Evolutionary conservation across 441 rosid genomes (phyloP).

Genomic region (Populus tomentosa): DNA sequence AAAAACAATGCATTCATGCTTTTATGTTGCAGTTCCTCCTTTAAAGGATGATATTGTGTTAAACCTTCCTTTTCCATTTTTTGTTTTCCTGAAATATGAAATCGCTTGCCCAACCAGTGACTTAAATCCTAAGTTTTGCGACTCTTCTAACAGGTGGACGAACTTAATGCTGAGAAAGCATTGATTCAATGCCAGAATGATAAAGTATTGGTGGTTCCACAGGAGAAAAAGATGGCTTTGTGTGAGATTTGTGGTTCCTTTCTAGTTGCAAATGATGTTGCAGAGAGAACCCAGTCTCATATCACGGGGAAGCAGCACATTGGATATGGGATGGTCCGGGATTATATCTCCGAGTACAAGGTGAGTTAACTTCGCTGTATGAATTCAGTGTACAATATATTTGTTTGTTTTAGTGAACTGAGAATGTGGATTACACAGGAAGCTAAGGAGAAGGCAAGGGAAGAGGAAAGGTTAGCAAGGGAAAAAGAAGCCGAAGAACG

Average conservation of each 20-base stretch:
- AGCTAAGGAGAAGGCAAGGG: conserved; percentile 79
- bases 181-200: conserved; percentile 70
- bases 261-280: conserved; percentile 90
- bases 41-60: not conserved
- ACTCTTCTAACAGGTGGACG: conserved; percentile 61
- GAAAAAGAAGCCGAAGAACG: conserved; percentile 87
- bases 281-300: conserved; percentile 96
- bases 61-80: not conserved
- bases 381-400: not conserved
- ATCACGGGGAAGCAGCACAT: conserved; percentile 94
- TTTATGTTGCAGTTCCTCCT: not conserved
- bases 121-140: conserved; percentile 2
- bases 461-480: conserved; percentile 65
- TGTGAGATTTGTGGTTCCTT: conserved; percentile 98
- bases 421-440: conserved; percentile 34
- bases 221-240: conserved; percentile 94
- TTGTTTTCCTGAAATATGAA: not conserved
- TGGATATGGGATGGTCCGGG: conserved; percentile 97
- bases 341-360: conserved; percentile 76
- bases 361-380: conserved; percentile 32
- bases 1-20: not conserved
- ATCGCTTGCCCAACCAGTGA: not conserved
- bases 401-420: conserved; percentile 8
- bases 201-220: conserved; percentile 65
- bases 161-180: conserved; percentile 66